Base-by-base conservation (phyloP, 352 stramenopile species). In the Pythium sp. region DNA sequence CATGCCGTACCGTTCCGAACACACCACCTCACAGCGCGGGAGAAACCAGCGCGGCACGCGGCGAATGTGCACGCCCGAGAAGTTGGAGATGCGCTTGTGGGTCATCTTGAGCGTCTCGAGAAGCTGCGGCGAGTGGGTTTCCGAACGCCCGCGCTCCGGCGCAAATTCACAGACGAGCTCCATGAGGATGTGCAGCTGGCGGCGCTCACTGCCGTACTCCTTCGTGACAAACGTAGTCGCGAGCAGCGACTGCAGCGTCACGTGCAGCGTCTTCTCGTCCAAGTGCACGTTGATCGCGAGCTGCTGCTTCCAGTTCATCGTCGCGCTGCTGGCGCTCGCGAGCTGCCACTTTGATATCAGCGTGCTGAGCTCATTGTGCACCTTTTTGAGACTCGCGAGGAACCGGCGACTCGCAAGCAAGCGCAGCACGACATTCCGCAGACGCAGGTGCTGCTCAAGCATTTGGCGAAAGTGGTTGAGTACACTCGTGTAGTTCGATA, bases 31-130 rank as follows among this genome's bases (percentile, higher is more conserved):
- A 11, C 63, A 73, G 1, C 74, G 65, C 1, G 84, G 74, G 11
- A 90, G 58, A 56, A 86, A 92, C 84, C 84, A 92, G 22, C 73
- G 73, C 5, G 84, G 84, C 9, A 92, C 77, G 20, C 80, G 79
- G 9, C 80, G 77, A 49, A 83, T 64, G 41, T 81, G 81, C 46
- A 89, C 54, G 30, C 72, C 78, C 46, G 67, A 86, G 55, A 79
- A 77, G 67, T 71, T 82, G 46, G 75, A 81, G 60, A 88, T 77
- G 8, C 80, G 78, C 61, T 79, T 75, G 69, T 92, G 83, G 9
- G 77, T 80, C 75, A 86, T 85, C 72, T 84, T 83, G 58, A 92
- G 72, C 28, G 79, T 86, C 72, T 91, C 84, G 9, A 89, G 56
- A 12, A 91, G 68, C 22, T 82, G 72, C 2, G 76, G 64, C 11